phyloP scores from a whole-genome alignment of 2,329 filamentous ascomycete genomes.

The Drechslerella stenobrocha region DNA sequence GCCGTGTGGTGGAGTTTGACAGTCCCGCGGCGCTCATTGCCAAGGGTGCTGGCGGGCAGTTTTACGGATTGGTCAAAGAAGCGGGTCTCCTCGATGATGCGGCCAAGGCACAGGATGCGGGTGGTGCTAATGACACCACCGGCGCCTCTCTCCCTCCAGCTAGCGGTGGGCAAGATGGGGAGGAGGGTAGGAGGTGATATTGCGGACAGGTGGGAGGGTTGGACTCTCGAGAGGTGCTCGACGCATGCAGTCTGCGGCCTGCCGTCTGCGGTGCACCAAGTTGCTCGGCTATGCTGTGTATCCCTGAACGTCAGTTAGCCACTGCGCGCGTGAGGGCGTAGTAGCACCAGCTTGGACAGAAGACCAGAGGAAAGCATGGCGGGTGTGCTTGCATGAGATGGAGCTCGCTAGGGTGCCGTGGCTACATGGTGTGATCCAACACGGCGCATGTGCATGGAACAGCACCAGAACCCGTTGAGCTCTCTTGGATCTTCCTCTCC shows the following conservation, averaged over 20 bases:
- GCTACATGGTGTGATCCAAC: too few relatives aligned
- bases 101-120: constrained; percentile 1
- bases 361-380: too few relatives aligned
- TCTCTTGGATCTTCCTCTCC: too few relatives aligned
- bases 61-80: constrained; percentile 89
- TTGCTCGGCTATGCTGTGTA: background rate
- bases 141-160: background rate
- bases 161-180: constrained; percentile 24
- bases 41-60: constrained; percentile 67
- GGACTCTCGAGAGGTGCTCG: background rate
- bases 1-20: constrained; percentile 89
- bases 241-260: background rate
- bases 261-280: background rate
- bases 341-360: too few relatives aligned
- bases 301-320: background rate
- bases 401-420: too few relatives aligned
- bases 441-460: too few relatives aligned
- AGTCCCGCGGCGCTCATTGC: constrained; percentile 76
- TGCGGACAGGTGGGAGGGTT: constrained; percentile 10
- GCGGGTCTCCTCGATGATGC: constrained; percentile 65
- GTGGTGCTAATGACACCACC: constrained; percentile 4
- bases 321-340: too few relatives aligned
- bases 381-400: too few relatives aligned
- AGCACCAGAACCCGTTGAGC: too few relatives aligned
- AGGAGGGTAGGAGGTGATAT: constrained; percentile 32